A percentile compares a stretch with the other conserved stretches of the same genome.
These are phyloP conservation scores for Rickenella mellea DNA, from an alignment of 768 basidiomycete species.

Conservation along the genomic window DNA sequence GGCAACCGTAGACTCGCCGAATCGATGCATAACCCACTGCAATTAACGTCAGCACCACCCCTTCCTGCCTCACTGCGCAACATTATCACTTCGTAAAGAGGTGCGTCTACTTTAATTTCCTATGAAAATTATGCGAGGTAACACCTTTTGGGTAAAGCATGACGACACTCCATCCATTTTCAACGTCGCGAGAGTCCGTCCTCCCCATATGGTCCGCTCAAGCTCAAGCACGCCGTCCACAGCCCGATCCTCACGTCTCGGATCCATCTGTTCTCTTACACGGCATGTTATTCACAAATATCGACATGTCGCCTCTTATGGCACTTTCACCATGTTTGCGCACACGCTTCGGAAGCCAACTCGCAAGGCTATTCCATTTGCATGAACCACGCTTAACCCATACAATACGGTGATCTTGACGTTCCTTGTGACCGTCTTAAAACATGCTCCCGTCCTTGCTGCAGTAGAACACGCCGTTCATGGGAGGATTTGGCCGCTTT, in stretches of 20 bases:
- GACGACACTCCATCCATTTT: conserved; percentile 83
- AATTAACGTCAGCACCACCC: conserved; percentile 75
- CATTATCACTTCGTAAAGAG: conserved; percentile 97
- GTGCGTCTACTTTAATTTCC: conserved; percentile 43
- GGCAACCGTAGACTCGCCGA: conserved; percentile 66
- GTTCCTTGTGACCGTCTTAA: conserved; percentile 72
- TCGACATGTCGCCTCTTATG: conserved; percentile 69
- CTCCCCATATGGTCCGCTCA: conserved; percentile 79
- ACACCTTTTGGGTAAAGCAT: conserved; percentile 42
- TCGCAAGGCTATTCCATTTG: conserved; percentile 49
- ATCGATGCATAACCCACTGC: conserved; percentile 79
- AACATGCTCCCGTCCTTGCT: conserved; percentile 48
- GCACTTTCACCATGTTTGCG: conserved; percentile 71
- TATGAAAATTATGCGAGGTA: too few species aligned
- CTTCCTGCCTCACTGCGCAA: conserved; percentile 84
- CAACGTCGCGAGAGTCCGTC: conserved; percentile 82
- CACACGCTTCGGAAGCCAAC: conserved; percentile 57
- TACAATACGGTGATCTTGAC: conserved; percentile 84
- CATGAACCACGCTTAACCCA: conserved; percentile 59
- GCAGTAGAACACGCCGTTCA: conserved; percentile 67
- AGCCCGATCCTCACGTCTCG: conserved; percentile 61
- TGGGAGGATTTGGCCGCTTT: conserved; percentile 70
- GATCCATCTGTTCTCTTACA: conserved; percentile 90
- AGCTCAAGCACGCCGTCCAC: conserved; percentile 62
- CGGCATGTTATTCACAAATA: conserved; percentile 95